Evolutionary conservation across 306 rosid species (phyloP), one percentile per base, ranked within the genome.

Genomic region (Vachellia pachyceras): DNA sequence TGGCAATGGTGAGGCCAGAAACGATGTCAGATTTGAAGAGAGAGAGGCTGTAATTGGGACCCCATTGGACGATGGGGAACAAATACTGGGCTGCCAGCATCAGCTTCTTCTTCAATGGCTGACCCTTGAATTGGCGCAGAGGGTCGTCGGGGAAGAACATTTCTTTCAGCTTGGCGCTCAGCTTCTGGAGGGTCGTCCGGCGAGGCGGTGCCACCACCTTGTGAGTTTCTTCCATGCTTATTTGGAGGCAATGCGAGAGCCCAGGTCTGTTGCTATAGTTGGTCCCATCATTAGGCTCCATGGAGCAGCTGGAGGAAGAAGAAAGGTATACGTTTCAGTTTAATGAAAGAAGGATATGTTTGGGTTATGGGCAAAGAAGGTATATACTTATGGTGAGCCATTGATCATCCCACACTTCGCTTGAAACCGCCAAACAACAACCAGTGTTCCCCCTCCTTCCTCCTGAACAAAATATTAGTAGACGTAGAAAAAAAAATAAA

Each of bases 1-100:
- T 93, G 22, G 98, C 99, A 86, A 95, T 95, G 83, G 99, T 95
- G 85, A 95, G 94, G 68, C 98, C 99, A 76, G 98, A 89, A 37
- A 95, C 85, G 87, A 82, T 1, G n/a, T 95, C 99, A 45, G 97
- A 89, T 69, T 84, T 90, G 58, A 95, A 91, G 73, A 89, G 91
- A 3, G 81, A 2, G 3, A 85, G 81, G 58, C 54, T 87, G 82
- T 95, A 93, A 0, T 81, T 60, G 7, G 99, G 94, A 0, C 86
- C 97, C 99, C 98, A 95, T 3, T 91, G 93, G 58, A 89, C 87
- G 50, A 95, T 87, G 18, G 99, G 99, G 85, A 93, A 92, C 12
- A 93, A 46, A 36, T n/a, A n/a, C n/a, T n/a, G n/a, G n/a, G n/a
- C n/a, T n/a, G n/a, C n/a, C n/a, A n/a, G n/a, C n/a, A n/a, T n/a